phyloP scores from a whole-genome alignment of 108 stramenopile species.

The Pseudonitzschia delicatissima region DNA sequence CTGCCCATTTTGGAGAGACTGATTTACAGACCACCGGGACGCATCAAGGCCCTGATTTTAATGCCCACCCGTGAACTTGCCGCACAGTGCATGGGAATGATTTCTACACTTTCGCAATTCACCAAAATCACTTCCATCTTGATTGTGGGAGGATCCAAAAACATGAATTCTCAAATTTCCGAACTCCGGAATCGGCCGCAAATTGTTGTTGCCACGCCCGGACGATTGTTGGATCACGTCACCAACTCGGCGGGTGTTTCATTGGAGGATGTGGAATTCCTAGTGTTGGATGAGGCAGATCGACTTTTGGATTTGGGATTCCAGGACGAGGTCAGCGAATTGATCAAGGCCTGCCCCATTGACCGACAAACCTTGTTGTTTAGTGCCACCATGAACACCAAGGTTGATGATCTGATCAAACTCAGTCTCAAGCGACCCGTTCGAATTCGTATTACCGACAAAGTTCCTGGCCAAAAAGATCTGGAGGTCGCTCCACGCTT shows the following conservation, averaged over 20 bases:
- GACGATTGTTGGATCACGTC: constrained; percentile 93
- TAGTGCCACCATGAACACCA: constrained; percentile 97
- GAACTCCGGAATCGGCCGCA: constrained; percentile 93
- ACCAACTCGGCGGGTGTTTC: constrained; percentile 88
- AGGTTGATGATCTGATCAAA: constrained; percentile 89
- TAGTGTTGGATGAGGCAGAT: constrained; percentile 92
- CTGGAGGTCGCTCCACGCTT: constrained; percentile 89
- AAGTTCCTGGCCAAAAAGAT: constrained; percentile 38
- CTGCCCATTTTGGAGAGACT: constrained; percentile 94
- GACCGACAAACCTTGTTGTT: constrained; percentile 94
- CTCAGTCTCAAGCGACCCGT: constrained; percentile 91
- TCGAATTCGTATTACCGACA: constrained; percentile 74
- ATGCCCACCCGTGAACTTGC: constrained; percentile 96
- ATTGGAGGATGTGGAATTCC: constrained; percentile 85
- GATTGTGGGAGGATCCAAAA: constrained; percentile 95
- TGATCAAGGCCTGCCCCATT: constrained; percentile 87
- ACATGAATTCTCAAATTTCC: constrained; percentile 88
- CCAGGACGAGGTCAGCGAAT: constrained; percentile 90
- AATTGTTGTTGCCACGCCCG: constrained; percentile 95
- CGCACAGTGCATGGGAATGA: constrained; percentile 91
- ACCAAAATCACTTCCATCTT: constrained; percentile 78
- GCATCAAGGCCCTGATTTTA: constrained; percentile 77
- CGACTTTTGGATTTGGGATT: constrained; percentile 95
- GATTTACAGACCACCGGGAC: constrained; percentile 74
- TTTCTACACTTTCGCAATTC: constrained; percentile 81